Evolutionary conservation across 768 basidiomycete genomes (phyloP).

Genomic region (Krasilnikovozyma curviuscula): DNA sequence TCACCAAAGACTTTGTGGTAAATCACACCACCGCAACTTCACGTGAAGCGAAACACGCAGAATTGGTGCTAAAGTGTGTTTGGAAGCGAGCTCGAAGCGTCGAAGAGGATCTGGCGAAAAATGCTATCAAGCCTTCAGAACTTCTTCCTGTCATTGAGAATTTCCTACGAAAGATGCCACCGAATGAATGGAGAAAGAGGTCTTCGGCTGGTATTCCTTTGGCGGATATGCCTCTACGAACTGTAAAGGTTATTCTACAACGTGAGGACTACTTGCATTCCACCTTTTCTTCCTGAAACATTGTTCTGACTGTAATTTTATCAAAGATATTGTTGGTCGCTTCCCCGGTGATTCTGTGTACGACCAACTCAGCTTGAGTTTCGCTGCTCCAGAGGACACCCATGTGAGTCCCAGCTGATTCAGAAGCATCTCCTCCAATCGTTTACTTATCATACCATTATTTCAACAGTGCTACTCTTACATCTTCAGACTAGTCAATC

Average conservation of each 20-base stretch:
- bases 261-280: constrained; percentile 40
- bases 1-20: constrained; percentile 33
- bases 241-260: constrained; percentile 95
- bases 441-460: neutral
- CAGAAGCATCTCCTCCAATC: neutral
- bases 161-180: constrained; percentile 79
- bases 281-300: neutral
- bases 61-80: constrained; percentile 83
- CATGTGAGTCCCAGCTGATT: neutral
- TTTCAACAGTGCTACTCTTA: constrained; percentile 44
- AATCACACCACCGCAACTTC: constrained; percentile 43
- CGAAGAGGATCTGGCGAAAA: constrained; percentile 68
- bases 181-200: constrained; percentile 86
- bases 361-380: constrained; percentile 69
- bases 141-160: constrained; percentile 82
- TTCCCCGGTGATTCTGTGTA: constrained; percentile 67
- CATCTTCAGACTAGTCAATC: constrained; percentile 72
- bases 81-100: constrained; percentile 95
- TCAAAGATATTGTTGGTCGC: constrained; percentile 29
- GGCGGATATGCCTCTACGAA: constrained; percentile 92
- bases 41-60: constrained; percentile 70
- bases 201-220: constrained; percentile 80
- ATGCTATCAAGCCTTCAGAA: constrained; percentile 63
- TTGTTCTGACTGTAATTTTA: constrained; percentile 11
- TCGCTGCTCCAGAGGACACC: constrained; percentile 42